Evolutionary conservation across 345 rosid genomes (phyloP).

Genomic region (Eucalyptus virginea): DNA sequence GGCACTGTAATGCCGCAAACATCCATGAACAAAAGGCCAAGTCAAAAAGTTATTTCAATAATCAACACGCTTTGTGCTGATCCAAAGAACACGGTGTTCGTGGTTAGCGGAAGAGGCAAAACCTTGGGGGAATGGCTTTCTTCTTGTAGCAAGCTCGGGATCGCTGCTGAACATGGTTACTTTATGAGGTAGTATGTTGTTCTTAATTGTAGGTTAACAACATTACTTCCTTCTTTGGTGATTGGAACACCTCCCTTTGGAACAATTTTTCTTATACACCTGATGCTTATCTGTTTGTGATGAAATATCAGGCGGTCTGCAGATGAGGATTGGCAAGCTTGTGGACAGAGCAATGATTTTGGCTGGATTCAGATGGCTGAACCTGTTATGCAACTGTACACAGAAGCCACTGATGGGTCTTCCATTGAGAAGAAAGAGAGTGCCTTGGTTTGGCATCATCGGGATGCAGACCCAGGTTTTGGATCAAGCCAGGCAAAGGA

Average conservation of each 20-base stretch:
- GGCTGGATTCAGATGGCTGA: conserved; percentile 65
- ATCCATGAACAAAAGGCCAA: conserved; percentile 53
- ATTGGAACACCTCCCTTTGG: neutral
- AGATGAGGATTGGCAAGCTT: conserved; percentile 32
- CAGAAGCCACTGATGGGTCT: conserved; percentile 74
- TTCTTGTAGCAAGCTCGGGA: conserved; percentile 49
- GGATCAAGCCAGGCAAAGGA: conserved; percentile 79
- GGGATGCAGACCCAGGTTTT: conserved; percentile 67
- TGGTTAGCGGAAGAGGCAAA: conserved; percentile 70
- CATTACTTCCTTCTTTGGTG: neutral
- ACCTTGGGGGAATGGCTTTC: conserved; percentile 60
- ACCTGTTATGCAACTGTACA: conserved; percentile 63
- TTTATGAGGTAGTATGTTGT: conserved; percentile 34
- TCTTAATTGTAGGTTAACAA: neutral
- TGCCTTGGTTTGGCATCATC: conserved; percentile 68
- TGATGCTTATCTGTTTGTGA: neutral
- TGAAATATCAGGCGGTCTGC: conserved; percentile 33
- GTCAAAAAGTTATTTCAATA: conserved; percentile 35
- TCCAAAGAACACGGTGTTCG: conserved; percentile 36
- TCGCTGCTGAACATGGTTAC: conserved; percentile 70
- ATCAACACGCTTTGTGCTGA: conserved; percentile 42
- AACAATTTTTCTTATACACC: neutral
- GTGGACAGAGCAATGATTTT: conserved; percentile 42
- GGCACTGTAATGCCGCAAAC: conserved; percentile 70
- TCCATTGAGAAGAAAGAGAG: conserved; percentile 59